A percentile compares a stretch with the other conserved stretches of the same genome.
Conservation (phyloP, 148 eudicot species). For the Camellia granthamiana region DNA sequence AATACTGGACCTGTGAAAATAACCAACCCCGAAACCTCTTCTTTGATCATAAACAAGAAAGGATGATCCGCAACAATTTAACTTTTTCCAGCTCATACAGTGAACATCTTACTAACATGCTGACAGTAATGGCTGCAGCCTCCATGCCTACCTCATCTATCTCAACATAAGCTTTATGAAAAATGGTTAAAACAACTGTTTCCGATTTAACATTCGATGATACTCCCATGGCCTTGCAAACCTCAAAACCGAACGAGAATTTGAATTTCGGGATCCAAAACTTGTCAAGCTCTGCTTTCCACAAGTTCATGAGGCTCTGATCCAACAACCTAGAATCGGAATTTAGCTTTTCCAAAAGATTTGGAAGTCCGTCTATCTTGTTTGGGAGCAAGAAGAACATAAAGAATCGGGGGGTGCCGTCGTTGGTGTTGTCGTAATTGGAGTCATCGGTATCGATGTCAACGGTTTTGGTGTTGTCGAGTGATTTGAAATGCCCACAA, state of each 20-base stretch:
- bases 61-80: constrained; percentile 21
- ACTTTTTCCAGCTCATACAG: too few species aligned
- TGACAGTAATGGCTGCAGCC: constrained; percentile 13
- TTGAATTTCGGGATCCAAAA: constrained; percentile 21
- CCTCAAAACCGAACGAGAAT: constrained; percentile 5
- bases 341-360: neutral
- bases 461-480: too few species aligned
- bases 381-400: constrained; percentile 29
- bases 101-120: too few species aligned
- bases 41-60: constrained; percentile 10
- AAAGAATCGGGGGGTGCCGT: neutral
- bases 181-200: too few species aligned
- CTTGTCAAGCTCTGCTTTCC: neutral
- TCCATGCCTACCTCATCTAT: constrained; percentile 19
- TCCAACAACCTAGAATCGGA: neutral
- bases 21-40: neutral
- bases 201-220: too few species aligned
- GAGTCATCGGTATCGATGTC: too few species aligned
- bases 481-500: neutral
- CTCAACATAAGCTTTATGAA: constrained; percentile 6
- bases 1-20: neutral
- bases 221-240: neutral
- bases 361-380: constrained; percentile 13
- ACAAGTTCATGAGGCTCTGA: neutral
- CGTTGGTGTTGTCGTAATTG: too few species aligned